Conservation (phyloP, 73 alveolate genomes). For the Uronychia setigera region DNA sequence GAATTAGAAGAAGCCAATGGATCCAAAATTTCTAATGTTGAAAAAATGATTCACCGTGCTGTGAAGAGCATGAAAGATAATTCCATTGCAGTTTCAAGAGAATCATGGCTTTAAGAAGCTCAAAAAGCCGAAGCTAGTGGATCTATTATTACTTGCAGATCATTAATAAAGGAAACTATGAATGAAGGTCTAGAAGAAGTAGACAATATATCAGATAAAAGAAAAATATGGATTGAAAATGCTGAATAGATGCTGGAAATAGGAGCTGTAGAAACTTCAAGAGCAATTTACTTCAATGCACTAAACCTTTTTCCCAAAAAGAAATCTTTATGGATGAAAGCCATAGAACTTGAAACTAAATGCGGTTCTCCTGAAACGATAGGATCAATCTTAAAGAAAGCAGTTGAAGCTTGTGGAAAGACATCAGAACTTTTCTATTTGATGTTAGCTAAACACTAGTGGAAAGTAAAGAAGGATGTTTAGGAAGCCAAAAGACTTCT, state of each 20-base stretch:
- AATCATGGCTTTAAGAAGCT: slow-evolving; percentile 88
- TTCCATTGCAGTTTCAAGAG: slow-evolving; percentile 59
- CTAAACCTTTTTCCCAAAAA: slow-evolving; percentile 43
- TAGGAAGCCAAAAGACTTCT: slow-evolving; percentile 60
- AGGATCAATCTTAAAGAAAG: slow-evolving; percentile 33
- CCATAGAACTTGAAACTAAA: slow-evolving; percentile 60
- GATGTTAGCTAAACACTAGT: slow-evolving; percentile 78
- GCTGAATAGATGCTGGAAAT: slow-evolving; percentile 34
- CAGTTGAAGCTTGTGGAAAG: slow-evolving; percentile 27
- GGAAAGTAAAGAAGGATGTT: slow-evolving; percentile 55
- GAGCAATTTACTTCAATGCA: slow-evolving; percentile 50
- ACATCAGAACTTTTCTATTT: slow-evolving; percentile 47
- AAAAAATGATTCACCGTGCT: slow-evolving; percentile 66
- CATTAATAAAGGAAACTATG: slow-evolving; percentile 66
- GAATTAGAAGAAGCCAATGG: slow-evolving; percentile 91
- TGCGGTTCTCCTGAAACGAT: slow-evolving; percentile 56
- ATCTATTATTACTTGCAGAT: slow-evolving; percentile 64
- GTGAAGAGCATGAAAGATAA: slow-evolving; percentile 64
- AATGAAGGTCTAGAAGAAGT: slow-evolving; percentile 58
- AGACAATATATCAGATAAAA: slow-evolving; percentile 13
- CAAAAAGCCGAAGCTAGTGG: slow-evolving; percentile 76
- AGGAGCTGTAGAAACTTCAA: slow-evolving; percentile 72
- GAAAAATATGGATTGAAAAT: slow-evolving; percentile 56
- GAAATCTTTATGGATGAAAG: slow-evolving; percentile 52
- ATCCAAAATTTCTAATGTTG: slow-evolving; percentile 28